Conservation (phyloP, 2,329 filamentous ascomycete genomes). For the Amylocarpus encephaloides region DNA sequence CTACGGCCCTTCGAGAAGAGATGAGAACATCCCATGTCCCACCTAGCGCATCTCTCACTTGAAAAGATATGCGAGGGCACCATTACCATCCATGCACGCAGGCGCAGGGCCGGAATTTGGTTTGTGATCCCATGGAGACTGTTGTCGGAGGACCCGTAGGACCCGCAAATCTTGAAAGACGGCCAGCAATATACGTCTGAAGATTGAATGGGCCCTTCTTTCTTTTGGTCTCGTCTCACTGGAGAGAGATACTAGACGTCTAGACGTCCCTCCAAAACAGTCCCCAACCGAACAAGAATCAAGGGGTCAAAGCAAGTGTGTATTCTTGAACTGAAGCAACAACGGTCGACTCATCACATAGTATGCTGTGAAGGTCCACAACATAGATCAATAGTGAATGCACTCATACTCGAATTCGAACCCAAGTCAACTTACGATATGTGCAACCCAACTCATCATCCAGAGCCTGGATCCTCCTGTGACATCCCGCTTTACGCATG, state of each 20-base stretch:
- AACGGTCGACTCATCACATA: neutral
- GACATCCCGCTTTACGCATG: slow-evolving; percentile 21
- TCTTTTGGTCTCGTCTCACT: too few relatives aligned
- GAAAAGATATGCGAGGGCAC: slow-evolving; percentile 22
- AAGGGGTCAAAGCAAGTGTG: too few relatives aligned
- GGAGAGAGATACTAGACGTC: too few relatives aligned
- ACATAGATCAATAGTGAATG: slow-evolving; percentile 2
- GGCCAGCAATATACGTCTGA: too few relatives aligned
- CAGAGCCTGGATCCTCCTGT: slow-evolving; percentile 20
- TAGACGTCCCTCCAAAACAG: too few relatives aligned
- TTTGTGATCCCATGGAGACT: slow-evolving; percentile 1
- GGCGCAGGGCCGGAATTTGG: slow-evolving; percentile 19
- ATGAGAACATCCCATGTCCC: slow-evolving; percentile 25
- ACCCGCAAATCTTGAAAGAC: too few relatives aligned
- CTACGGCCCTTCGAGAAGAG: slow-evolving; percentile 37
- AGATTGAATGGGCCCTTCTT: too few relatives aligned
- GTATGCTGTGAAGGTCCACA: neutral
- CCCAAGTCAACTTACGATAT: slow-evolving; percentile 17
- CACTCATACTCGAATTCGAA: slow-evolving; percentile 24
- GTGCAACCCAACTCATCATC: slow-evolving; percentile 9
- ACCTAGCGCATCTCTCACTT: slow-evolving; percentile 37
- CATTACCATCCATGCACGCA: slow-evolving; percentile 23
- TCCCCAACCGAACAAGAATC: too few relatives aligned
- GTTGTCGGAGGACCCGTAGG: too few relatives aligned
- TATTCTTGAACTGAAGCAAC: neutral